Conservation (phyloP, 2,329 filamentous ascomycete species). For the Drechslerella stenobrocha region DNA sequence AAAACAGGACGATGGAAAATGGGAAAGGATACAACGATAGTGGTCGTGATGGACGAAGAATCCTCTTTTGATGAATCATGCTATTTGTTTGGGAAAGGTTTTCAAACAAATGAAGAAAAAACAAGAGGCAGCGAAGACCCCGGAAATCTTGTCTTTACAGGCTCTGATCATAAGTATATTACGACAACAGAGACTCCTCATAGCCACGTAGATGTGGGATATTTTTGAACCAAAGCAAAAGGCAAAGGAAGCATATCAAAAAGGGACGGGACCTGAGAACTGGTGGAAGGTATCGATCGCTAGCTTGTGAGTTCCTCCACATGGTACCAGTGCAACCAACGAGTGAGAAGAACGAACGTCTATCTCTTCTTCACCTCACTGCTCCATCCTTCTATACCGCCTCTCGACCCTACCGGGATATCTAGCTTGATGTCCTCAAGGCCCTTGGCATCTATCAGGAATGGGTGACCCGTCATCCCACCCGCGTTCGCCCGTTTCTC, state of each 20-base stretch:
- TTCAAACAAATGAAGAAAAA: conserved; percentile 14
- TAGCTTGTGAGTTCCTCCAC: conserved; percentile 36
- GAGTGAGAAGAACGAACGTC: conserved; percentile 10
- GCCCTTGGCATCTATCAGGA: conserved; percentile 80
- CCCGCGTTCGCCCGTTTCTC: conserved; percentile 91
- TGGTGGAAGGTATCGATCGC: conserved; percentile 21
- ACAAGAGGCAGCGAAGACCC: conserved; percentile 14
- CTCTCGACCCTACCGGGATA: conserved; percentile 75
- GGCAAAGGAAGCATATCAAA: conserved; percentile 8
- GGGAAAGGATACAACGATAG: conserved; percentile 35
- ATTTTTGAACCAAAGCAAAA: conserved; percentile 20
- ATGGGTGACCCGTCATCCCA: conserved; percentile 84
- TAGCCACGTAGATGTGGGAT: conserved; percentile 38
- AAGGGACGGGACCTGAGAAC: conserved; percentile 9
- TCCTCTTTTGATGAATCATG: conserved; percentile 22
- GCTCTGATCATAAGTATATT: conserved; percentile 34
- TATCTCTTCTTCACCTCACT: conserved; percentile 73
- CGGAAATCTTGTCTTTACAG: conserved; percentile 32
- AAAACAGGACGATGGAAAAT: conserved; percentile 13
- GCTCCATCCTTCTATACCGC: conserved; percentile 92
- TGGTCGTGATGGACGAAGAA: conserved; percentile 21
- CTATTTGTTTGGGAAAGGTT: conserved; percentile 16
- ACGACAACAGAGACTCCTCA: conserved; percentile 44
- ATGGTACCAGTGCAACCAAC: conserved; percentile 21
- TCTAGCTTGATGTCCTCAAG: conserved; percentile 81